Conservation (phyloP, 2,329 filamentous ascomycete genomes). For the Colletotrichum camelliae region DNA sequence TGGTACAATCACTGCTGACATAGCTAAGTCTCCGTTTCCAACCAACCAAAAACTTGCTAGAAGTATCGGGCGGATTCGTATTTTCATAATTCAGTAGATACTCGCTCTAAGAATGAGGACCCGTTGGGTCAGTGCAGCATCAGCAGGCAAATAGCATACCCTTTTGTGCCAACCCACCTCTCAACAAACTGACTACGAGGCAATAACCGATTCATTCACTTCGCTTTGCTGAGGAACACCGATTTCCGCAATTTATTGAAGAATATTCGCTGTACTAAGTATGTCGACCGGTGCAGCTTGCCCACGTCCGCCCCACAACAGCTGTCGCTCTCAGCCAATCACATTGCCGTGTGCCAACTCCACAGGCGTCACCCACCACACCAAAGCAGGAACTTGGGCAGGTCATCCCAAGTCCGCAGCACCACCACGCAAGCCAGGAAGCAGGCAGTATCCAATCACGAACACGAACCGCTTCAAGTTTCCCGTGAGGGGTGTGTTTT, state of each 20-base stretch:
- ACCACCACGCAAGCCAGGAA: neutral
- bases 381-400: neutral
- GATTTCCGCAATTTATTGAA: neutral
- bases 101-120: too few relatives aligned
- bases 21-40: neutral
- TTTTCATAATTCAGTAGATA: neutral
- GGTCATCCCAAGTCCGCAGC: neutral
- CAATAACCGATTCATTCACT: neutral
- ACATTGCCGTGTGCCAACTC: neutral
- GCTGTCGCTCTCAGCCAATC: neutral
- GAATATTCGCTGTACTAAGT: neutral
- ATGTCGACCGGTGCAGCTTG: neutral
- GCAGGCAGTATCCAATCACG: neutral
- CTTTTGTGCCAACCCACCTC: neutral
- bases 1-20: neutral
- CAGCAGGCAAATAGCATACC: neutral
- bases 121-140: neutral
- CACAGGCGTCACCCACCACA: neutral
- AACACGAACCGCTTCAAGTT: neutral
- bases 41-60: neutral
- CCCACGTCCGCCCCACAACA: neutral
- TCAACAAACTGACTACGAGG: fast-evolving
- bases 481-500: neutral
- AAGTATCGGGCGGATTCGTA: neutral
- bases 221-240: neutral